A percentile compares a stretch with the other conserved stretches of the same genome.
phyloP scores from a whole-genome alignment of 768 basidiomycete genomes.

The Rhodotorula graminis region DNA sequence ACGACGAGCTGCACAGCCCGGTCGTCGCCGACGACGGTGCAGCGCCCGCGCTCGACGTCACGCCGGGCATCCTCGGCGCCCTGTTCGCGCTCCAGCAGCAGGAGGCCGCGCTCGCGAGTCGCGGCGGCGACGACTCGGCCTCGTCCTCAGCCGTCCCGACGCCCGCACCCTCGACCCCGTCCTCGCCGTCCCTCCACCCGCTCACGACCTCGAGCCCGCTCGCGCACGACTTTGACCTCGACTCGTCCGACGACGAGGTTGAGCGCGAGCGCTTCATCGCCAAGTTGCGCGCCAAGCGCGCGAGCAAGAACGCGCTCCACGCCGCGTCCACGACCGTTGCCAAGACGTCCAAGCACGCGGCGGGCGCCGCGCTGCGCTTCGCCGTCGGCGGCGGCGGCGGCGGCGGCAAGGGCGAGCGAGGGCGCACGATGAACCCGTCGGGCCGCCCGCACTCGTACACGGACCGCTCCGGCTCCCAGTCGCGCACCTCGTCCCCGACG shows the following conservation, averaged over 20 bases:
- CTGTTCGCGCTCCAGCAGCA: constrained; percentile 62
- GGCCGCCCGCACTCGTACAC: background rate
- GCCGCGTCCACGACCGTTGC: background rate
- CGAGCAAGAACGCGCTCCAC: constrained; percentile 21
- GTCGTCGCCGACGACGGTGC: constrained; percentile 41
- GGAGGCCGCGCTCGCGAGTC: constrained; percentile 35
- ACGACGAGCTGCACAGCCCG: constrained; percentile 20
- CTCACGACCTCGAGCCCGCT: constrained; percentile 9
- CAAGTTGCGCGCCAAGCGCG: constrained; percentile 33
- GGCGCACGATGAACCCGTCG: constrained; percentile 2
- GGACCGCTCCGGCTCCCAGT: constrained; percentile 3
- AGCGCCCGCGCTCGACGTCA: background rate
- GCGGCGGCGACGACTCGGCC: constrained; percentile 16
- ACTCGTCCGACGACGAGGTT: constrained; percentile 38
- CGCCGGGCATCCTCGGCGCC: constrained; percentile 59
- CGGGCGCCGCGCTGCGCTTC: background rate
- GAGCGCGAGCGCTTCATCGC: constrained; percentile 36
- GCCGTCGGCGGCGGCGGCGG: constrained; percentile 6
- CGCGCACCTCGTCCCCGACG: background rate
- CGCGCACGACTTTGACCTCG: constrained; percentile 7
- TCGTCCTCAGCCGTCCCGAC: constrained; percentile 40
- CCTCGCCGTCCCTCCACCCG: background rate
- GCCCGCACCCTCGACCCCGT: constrained; percentile 31
- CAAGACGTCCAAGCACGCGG: background rate
- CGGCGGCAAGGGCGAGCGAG: background rate